A percentile compares a stretch with the other conserved stretches of the same genome.
Evolutionary conservation across 2,329 filamentous ascomycete species (phyloP).

Genomic region (Penicillium sp.): DNA sequence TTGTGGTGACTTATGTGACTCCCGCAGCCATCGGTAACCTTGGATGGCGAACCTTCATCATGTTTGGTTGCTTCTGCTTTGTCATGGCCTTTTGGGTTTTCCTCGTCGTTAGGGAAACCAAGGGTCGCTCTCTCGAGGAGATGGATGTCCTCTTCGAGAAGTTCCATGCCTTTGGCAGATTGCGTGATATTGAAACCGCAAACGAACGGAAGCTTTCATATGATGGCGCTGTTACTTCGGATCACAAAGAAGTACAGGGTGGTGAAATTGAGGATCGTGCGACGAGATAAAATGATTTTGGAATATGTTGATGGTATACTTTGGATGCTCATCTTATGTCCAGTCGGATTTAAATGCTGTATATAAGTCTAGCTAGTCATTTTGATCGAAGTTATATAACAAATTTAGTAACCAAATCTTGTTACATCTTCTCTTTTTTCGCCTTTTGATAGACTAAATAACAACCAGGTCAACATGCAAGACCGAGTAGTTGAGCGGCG

Average conservation of each 20-base stretch:
- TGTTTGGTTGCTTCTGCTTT: background rate
- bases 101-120: background rate
- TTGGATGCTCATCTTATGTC: background rate
- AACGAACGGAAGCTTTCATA: background rate
- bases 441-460: background rate
- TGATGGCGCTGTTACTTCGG: background rate
- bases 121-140: constrained; percentile 1
- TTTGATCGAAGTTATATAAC: background rate
- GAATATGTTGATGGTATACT: background rate
- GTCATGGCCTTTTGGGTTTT: background rate
- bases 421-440: background rate
- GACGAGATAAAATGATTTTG: background rate
- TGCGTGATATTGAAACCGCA: background rate
- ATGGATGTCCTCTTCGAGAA: background rate
- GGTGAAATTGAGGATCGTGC: background rate
- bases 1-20: background rate
- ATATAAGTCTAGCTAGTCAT: background rate
- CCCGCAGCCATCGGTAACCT: background rate
- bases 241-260: background rate
- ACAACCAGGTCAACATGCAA: background rate
- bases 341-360: background rate
- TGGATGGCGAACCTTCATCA: background rate
- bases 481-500: background rate
- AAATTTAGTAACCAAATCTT: background rate
- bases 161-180: background rate